Evolutionary conservation across 768 basidiomycete species (phyloP), one percentile per base, ranked within the genome.

Genomic region (Trichaptum fuscoviolaceum): DNA sequence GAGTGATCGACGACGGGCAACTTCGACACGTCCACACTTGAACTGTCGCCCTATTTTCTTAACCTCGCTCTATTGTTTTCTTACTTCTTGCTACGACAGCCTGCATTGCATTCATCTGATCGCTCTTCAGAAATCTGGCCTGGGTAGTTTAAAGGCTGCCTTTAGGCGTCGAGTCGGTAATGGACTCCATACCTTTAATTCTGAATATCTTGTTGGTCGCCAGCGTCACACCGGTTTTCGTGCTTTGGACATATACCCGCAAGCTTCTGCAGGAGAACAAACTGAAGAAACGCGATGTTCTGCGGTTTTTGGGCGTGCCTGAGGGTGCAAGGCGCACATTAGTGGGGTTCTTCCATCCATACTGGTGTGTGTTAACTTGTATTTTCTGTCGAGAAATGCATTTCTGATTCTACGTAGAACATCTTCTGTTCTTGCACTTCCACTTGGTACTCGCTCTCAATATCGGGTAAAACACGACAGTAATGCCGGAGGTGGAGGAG

Each of bases 401-500:
- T 52, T 66, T 70, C 76, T 82, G 74, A 80, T 78, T 77, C 72
- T 74, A 76, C 75, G 69, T 26, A 52, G 34, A 26, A 2, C 63
- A 23, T 63, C 34, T 10, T 58, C 67, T 20, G 57, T 36, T 69
- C 64, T 57, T 24, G 18, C 26, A 23, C 30, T 35, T 65, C 36
- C 66, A 70, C 71, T 72, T 64, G 71, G 71, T 42, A 63, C 72
- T 24, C 58, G 69, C 42, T 34, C 69, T 17, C 57, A 26, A 66
- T 18, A 15, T 17, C 15, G 2, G 17, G 12, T 61, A 9, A 25
- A 25, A 61, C 1, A 24, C 20, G 62, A 63, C 63, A 90, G 96
- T 73, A 97, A 99, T 82, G 95, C 96, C 42, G 96, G 96, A 0
- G 96, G 96, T 12, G 97, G 96, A 27, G 96, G 97, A 0, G 96